Conservation (phyloP, 2,329 filamentous ascomycete species). For the Cordyceps javanica region DNA sequence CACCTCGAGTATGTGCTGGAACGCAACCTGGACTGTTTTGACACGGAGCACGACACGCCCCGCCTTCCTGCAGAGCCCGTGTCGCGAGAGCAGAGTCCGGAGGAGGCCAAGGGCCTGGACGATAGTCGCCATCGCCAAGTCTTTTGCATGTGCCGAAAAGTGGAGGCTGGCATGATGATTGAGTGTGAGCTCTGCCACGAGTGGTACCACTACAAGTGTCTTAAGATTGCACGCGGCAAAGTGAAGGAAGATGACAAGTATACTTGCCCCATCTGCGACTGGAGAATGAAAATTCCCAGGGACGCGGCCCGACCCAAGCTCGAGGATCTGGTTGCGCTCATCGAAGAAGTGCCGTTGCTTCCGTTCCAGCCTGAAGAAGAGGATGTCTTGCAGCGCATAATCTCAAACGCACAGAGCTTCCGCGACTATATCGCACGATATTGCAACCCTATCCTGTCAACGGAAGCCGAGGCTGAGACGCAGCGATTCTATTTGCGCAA, state of each 20-base stretch:
- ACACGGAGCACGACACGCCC: slow-evolving; percentile 76
- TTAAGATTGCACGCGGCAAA: slow-evolving; percentile 95
- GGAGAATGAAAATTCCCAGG: slow-evolving; percentile 91
- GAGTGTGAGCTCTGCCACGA: slow-evolving; percentile 97
- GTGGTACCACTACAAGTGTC: slow-evolving; percentile 98
- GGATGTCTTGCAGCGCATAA: slow-evolving; percentile 75
- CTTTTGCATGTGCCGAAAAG: slow-evolving; percentile 91
- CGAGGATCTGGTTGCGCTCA: slow-evolving; percentile 79
- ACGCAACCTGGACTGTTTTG: slow-evolving; percentile 86
- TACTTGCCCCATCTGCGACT: slow-evolving; percentile 96
- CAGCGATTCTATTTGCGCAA: slow-evolving; percentile 95
- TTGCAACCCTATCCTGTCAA: slow-evolving; percentile 75
- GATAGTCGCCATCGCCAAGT: slow-evolving; percentile 67
- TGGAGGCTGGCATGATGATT: slow-evolving; percentile 98
- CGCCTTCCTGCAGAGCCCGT: slow-evolving; percentile 86
- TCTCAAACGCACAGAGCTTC: slow-evolving; percentile 78
- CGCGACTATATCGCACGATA: slow-evolving; percentile 73
- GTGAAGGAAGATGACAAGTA: slow-evolving; percentile 99
- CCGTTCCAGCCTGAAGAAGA: slow-evolving; percentile 98
- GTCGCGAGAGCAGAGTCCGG: slow-evolving; percentile 68
- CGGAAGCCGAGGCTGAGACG: slow-evolving; percentile 78
- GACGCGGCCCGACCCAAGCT: slow-evolving; percentile 93
- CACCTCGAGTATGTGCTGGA: slow-evolving; percentile 92
- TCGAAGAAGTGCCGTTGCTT: slow-evolving; percentile 70
- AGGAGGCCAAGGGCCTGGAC: slow-evolving; percentile 49